phyloP scores from a whole-genome alignment of 1,284 basidiomycete species.

The Takashimella tepidaria region DNA sequence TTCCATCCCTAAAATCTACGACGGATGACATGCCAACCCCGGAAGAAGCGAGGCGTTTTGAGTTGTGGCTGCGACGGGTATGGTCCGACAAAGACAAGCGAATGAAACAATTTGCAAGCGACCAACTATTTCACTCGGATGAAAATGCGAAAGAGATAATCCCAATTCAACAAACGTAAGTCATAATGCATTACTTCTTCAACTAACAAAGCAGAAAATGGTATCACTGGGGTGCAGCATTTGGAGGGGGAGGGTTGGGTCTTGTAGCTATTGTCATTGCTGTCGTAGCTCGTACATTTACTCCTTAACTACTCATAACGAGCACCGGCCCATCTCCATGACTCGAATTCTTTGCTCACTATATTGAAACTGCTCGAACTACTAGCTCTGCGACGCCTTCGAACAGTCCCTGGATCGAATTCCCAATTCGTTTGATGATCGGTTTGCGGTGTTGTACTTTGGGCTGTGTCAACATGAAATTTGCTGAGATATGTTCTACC shows the following conservation, averaged over 20 bases:
- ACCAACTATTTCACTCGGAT: conserved; percentile 22
- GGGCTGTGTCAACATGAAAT: not conserved
- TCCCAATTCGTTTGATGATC: conserved; percentile 7
- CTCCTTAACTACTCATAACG: not conserved
- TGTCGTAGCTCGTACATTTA: not conserved
- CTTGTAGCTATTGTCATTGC: conserved; percentile 14
- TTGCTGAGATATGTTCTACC: conserved; percentile 16
- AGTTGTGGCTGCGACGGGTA: conserved; percentile 70
- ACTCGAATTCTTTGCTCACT: conserved; percentile 17
- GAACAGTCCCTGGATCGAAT: conserved; percentile 22
- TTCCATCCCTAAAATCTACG: conserved; percentile 23
- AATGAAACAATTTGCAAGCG: conserved; percentile 58
- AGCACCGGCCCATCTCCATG: conserved; percentile 28
- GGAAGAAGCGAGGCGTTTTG: conserved; percentile 66
- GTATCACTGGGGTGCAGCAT: conserved; percentile 33
- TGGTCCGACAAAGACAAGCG: conserved; percentile 81
- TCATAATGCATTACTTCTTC: conserved; percentile 4
- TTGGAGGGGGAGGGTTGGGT: conserved; percentile 34
- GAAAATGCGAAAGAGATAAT: conserved; percentile 20
- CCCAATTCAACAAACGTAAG: conserved; percentile 33
- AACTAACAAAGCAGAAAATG: conserved; percentile 22
- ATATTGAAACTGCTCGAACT: conserved; percentile 15
- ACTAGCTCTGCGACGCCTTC: conserved; percentile 19
- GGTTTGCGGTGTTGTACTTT: not conserved
- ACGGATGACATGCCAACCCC: conserved; percentile 52